Percentiles rank a stretch among this genome's conserved stretches.
These are phyloP conservation scores for Cryphonectria radicalis DNA, from an alignment of 2,329 filamentous ascomycete species.

Conservation along the genomic window DNA sequence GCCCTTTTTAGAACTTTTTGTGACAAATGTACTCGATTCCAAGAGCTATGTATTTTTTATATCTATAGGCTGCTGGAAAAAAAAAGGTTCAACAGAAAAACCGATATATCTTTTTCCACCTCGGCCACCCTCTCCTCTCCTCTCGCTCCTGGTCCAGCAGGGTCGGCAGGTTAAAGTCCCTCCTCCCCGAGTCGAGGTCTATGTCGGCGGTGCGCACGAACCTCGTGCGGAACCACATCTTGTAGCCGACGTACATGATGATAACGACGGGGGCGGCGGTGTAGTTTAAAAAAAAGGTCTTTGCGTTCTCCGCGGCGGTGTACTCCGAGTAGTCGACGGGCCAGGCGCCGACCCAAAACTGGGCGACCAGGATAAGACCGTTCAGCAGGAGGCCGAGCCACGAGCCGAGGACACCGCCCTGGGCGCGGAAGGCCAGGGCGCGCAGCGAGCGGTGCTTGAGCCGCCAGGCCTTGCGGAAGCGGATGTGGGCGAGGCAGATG, in stretches of 20 bases:
- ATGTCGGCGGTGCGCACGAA: constrained; percentile 74
- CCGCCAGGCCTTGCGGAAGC: constrained; percentile 83
- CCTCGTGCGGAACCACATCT: constrained; percentile 71
- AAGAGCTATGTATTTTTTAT: neutral
- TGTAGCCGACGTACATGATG: constrained; percentile 73
- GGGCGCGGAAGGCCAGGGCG: constrained; percentile 81
- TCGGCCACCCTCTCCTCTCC: constrained; percentile 73
- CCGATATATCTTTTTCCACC: constrained; percentile 78
- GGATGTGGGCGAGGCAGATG: constrained; percentile 90
- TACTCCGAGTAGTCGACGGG: constrained; percentile 62
- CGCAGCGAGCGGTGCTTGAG: constrained; percentile 69
- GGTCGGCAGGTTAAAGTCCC: constrained; percentile 81
- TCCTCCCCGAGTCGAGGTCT: constrained; percentile 83
- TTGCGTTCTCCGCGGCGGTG: constrained; percentile 51
- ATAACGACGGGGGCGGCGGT: constrained; percentile 71
- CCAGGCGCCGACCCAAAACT: constrained; percentile 87
- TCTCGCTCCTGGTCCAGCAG: constrained; percentile 79
- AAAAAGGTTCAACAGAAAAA: constrained; percentile 64
- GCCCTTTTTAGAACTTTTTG: neutral
- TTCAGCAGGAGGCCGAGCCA: constrained; percentile 82
- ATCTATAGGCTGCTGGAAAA: constrained; percentile 1
- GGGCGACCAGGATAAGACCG: constrained; percentile 73
- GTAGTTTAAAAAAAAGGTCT: constrained; percentile 76
- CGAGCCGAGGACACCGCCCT: constrained; percentile 78
- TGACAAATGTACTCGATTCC: neutral